phyloP scores from a whole-genome alignment of 2,329 filamentous ascomycete genomes.

The Albifimbria verrucaria region DNA sequence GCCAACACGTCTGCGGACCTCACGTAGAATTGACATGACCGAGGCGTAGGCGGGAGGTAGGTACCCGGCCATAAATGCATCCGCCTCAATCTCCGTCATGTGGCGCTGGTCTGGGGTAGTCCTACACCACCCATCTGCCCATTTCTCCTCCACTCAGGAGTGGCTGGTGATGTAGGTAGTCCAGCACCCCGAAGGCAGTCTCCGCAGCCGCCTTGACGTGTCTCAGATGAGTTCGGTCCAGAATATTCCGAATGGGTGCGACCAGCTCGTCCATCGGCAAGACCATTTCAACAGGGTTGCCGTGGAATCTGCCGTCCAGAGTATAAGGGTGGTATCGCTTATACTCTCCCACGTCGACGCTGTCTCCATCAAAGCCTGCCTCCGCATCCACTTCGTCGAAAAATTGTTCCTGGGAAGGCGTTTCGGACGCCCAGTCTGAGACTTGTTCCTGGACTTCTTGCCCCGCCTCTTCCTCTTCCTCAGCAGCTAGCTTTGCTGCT shows the following conservation, averaged over 20 bases:
- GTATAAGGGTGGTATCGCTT: constrained; percentile 73
- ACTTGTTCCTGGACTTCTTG: constrained; percentile 21
- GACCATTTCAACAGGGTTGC: constrained; percentile 69
- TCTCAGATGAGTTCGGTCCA: constrained; percentile 65
- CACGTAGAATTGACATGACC: constrained; percentile 63
- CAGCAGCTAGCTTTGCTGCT: constrained; percentile 27
- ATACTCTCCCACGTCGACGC: constrained; percentile 24
- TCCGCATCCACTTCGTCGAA: constrained; percentile 13
- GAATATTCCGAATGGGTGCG: constrained; percentile 64
- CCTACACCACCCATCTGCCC: constrained; percentile 62
- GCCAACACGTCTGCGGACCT: constrained; percentile 71
- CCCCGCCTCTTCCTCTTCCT: constrained; percentile 26
- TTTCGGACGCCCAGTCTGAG: constrained; percentile 26
- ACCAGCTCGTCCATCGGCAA: constrained; percentile 69
- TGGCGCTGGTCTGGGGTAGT: constrained; percentile 60
- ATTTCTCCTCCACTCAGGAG: constrained; percentile 54
- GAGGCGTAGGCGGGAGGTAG: constrained; percentile 71
- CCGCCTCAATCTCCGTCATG: constrained; percentile 73
- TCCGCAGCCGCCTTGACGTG: constrained; percentile 74
- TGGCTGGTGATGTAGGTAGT: constrained; percentile 74
- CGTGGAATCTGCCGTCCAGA: constrained; percentile 68
- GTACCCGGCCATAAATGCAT: constrained; percentile 67
- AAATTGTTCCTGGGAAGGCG: background rate
- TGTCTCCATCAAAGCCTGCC: constrained; percentile 24
- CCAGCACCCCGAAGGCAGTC: constrained; percentile 72